phyloP scores from a whole-genome alignment of 805 yeast species.

The Ogataea trehalophila region DNA sequence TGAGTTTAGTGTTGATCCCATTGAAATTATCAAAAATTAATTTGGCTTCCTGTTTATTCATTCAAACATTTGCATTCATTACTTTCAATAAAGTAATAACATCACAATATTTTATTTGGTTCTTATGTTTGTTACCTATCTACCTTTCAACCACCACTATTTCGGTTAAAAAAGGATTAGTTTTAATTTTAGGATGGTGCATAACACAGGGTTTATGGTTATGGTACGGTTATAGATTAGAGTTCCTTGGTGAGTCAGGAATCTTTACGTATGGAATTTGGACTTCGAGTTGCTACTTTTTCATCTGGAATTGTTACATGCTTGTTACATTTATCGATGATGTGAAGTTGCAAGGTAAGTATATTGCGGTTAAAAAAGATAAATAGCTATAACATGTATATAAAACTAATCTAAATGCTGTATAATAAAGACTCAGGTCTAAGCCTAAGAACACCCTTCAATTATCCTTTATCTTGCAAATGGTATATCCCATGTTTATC shows the following conservation, averaged over 20 bases:
- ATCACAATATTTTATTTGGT: slow-evolving; percentile 96
- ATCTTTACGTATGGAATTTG: slow-evolving; percentile 23
- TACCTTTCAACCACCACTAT: slow-evolving; percentile 46
- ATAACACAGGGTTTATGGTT: slow-evolving; percentile 75
- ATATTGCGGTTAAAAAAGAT: slow-evolving; percentile 1
- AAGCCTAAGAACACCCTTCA: neutral
- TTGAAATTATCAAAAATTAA: slow-evolving; percentile 35
- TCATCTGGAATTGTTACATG: slow-evolving; percentile 22
- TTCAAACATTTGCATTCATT: slow-evolving; percentile 77
- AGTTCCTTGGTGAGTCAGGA: slow-evolving; percentile 61
- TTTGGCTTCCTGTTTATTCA: slow-evolving; percentile 52
- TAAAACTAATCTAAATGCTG: neutral
- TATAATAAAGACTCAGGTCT: neutral
- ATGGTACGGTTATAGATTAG: slow-evolving; percentile 68
- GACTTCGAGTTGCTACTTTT: slow-evolving; percentile 22
- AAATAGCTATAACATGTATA: neutral
- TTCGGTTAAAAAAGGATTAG: slow-evolving; percentile 34
- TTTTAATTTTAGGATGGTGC: slow-evolving; percentile 56
- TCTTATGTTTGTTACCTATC: slow-evolving; percentile 76
- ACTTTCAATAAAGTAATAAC: slow-evolving; percentile 81
- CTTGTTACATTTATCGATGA: slow-evolving; percentile 19
- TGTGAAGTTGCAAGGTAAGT: slow-evolving; percentile 2
- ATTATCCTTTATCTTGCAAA: neutral
- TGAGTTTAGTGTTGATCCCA: slow-evolving; percentile 61
- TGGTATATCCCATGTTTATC: neutral